Evolutionary conservation across 139 green algal genomes (phyloP).

Genomic region (Zygnema cylindricum): DNA sequence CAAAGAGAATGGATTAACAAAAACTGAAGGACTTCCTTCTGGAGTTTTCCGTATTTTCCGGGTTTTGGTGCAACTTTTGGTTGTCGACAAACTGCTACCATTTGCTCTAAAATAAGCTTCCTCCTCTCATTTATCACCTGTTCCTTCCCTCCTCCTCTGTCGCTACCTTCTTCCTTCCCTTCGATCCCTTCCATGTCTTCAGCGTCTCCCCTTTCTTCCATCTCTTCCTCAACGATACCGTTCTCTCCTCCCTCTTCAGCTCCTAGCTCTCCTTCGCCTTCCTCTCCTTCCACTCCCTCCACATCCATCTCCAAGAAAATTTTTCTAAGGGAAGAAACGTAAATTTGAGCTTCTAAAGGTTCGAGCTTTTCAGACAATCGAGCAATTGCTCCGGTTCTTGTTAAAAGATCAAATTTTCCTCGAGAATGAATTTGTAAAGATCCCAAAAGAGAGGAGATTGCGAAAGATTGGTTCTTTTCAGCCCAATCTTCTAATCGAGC

Average conservation of each 20-base stretch:
- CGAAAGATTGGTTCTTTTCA: background rate
- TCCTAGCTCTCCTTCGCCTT: background rate
- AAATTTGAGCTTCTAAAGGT: background rate
- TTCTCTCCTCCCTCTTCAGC: background rate
- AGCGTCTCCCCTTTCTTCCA: conserved; percentile 32
- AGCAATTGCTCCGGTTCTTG: background rate
- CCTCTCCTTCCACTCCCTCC: background rate
- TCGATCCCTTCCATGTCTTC: background rate
- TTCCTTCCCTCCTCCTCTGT: no score
- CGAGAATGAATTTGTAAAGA: conserved; percentile 28
- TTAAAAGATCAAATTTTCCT: conserved; percentile 33
- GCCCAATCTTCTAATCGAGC: conserved; percentile 27
- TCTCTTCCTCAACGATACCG: conserved; percentile 34
- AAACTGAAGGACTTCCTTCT: conserved; percentile 8
- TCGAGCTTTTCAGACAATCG: conserved; percentile 25
- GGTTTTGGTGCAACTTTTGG: background rate
- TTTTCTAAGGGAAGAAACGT: conserved; percentile 15
- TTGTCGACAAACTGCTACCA: background rate
- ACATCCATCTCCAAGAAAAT: background rate
- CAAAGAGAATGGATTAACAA: background rate
- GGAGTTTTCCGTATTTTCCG: background rate
- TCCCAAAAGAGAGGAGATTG: conserved; percentile 2
- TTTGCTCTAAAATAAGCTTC: conserved; percentile 37
- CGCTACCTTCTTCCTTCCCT: background rate
- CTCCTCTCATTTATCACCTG: conserved; percentile 14